Base-by-base conservation (phyloP, 2,329 filamentous ascomycete species). In the Xylaria digitata region DNA sequence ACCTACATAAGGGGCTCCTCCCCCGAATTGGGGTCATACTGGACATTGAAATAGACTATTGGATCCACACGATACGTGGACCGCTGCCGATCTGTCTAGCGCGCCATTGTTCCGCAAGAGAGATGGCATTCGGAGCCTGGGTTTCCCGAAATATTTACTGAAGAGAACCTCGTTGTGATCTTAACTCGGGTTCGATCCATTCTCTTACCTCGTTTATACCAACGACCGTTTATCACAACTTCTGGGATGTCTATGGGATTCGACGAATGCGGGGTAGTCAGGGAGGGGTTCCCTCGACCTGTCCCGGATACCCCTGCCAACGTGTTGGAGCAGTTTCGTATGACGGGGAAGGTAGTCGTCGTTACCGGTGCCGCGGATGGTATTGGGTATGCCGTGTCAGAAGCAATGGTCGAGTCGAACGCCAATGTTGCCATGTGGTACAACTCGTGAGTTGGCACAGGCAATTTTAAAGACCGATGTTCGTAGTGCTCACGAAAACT, bases 201-300 rank as follows among this genome's bases (percentile, higher is more conserved):
- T 9, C 6, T 49, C n/a, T 42, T 49, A 13, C 11, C 23, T 53
- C 23, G 5, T 48, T 48, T 37, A 53, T 52, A 48, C 19, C 17
- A 19, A 7, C 2, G 9, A 30, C 21, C n/a, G 56, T 54, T 30
- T 45, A 50, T 15, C 17, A 49, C 23, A n/a, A 26, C 30, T 43
- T 63, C 46, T 61, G 63, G 65, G 48, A 70, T 70, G 68, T 70
- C 68, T 60, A 70, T 70, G 68, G 61, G 63, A 54, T 61, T 69
- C 32, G 63, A 69, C 9, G 68, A 70, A 40, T 69, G 68, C 61
- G 68, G 48, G 48, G 68, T 69, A 42, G 68, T 63, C 17, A 59
- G 68, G 43, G 66, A 68, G 15, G 68, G 66, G 5, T 70, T 68
- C 60, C 68, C 68, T 13, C 56, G 66, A 23, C 66, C 68, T 11